Conservation (phyloP, 768 basidiomycete genomes). For the Porpolomopsis calyptriformis region DNA sequence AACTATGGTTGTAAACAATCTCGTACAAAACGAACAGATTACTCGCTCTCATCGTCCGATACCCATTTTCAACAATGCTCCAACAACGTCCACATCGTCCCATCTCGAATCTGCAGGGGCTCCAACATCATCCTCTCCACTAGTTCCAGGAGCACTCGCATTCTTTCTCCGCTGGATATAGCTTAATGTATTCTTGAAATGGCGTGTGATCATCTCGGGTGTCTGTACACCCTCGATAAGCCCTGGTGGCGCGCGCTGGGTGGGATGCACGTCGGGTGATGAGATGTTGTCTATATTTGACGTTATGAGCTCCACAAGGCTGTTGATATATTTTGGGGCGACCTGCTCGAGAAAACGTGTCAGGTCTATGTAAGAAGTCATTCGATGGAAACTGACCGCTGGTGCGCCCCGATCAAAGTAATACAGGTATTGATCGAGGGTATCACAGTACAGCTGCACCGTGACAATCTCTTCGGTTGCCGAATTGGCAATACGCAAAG, state of each 20-base stretch:
- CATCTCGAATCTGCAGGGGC: constrained; percentile 46
- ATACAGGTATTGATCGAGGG: constrained; percentile 91
- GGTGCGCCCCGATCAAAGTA: constrained; percentile 91
- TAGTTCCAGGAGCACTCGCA: constrained; percentile 26
- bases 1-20: no score
- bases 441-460: constrained; percentile 91
- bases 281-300: constrained; percentile 88
- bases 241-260: constrained; percentile 78
- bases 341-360: constrained; percentile 40
- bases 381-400: constrained; percentile 47
- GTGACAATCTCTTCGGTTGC: constrained; percentile 96
- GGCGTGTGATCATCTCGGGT: constrained; percentile 86
- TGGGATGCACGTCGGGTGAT: constrained; percentile 79
- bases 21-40: no score
- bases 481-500: constrained; percentile 89
- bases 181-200: constrained; percentile 83
- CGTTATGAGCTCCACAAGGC: constrained; percentile 90
- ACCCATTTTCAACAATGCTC: constrained; percentile 85
- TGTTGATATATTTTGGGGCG: constrained; percentile 93
- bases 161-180: constrained; percentile 76
- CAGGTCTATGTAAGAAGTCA: not conserved
- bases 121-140: constrained; percentile 4
- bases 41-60: constrained; percentile 36
- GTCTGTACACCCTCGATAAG: constrained; percentile 87
- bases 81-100: constrained; percentile 82